phyloP scores from a whole-genome alignment of 768 basidiomycete species.

The Amanita phalloides region DNA sequence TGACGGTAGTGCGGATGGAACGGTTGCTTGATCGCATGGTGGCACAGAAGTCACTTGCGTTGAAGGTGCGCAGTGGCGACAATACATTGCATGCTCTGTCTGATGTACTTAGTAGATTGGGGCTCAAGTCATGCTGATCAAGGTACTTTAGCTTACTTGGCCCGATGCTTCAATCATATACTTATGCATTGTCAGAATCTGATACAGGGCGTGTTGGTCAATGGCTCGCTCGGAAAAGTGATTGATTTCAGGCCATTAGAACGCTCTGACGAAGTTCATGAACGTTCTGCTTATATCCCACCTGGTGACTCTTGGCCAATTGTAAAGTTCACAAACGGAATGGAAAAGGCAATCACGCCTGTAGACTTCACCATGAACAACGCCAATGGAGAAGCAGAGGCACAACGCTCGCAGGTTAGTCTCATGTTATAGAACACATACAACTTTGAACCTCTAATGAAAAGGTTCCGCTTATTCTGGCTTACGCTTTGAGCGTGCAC shows the following conservation, averaged over 20 bases:
- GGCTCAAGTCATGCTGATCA: conserved; percentile 82
- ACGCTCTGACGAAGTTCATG: not conserved
- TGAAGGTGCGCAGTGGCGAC: conserved; percentile 29
- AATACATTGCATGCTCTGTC: not conserved
- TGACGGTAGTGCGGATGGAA: conserved; percentile 27
- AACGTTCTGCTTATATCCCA: not conserved
- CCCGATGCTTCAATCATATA: not conserved
- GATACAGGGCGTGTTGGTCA: conserved; percentile 56
- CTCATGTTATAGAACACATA: not conserved
- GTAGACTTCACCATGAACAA: conserved; percentile 56
- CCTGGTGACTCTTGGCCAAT: conserved; percentile 37
- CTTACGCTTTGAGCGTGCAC: conserved; percentile 84
- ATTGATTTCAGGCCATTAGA: conserved; percentile 29
- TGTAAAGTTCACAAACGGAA: conserved; percentile 44
- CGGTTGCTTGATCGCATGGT: conserved; percentile 51
- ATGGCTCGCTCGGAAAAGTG: conserved; percentile 57
- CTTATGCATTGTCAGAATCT: conserved; percentile 38
- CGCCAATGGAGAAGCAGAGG: conserved; percentile 47
- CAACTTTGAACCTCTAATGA: not conserved
- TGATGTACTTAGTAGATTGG: conserved; percentile 34
- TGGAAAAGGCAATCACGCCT: conserved; percentile 37
- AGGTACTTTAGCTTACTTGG: conserved; percentile 25
- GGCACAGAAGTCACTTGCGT: conserved; percentile 30
- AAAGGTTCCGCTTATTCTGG: conserved; percentile 68
- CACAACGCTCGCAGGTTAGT: conserved; percentile 44